A percentile compares a stretch with the other conserved stretches of the same genome.
Conservation (phyloP, 495 filamentous ascomycete species). For the Penicillium samsonianum region DNA sequence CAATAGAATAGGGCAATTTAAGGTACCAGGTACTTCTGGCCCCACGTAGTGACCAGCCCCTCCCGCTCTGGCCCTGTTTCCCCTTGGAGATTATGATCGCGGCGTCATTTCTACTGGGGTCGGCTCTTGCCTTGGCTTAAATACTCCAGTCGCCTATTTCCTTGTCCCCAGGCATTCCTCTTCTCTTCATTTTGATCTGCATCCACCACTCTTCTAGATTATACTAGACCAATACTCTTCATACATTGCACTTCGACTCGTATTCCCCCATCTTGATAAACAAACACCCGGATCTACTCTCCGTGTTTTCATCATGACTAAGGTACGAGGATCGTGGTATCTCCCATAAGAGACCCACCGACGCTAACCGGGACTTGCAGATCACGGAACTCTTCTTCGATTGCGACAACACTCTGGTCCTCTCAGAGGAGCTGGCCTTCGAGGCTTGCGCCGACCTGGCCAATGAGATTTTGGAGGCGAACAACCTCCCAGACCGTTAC, state of each 20-base stretch:
- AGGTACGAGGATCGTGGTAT: slow-evolving; percentile 33
- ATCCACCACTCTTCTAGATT: slow-evolving; percentile 9
- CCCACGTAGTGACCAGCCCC: slow-evolving; percentile 20
- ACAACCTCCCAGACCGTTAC: slow-evolving; percentile 69
- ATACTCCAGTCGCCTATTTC: slow-evolving; percentile 7
- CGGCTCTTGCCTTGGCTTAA: slow-evolving; percentile 18
- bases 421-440: slow-evolving; percentile 90
- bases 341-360: slow-evolving; percentile 13
- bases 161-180: not conserved
- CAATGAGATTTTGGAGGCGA: slow-evolving; percentile 80
- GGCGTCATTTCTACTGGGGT: slow-evolving; percentile 23
- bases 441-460: slow-evolving; percentile 90
- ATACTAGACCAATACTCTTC: slow-evolving; percentile 4
- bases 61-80: slow-evolving; percentile 22
- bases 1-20: not conserved
- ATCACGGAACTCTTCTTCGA: slow-evolving; percentile 87
- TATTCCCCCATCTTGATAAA: slow-evolving; percentile 3
- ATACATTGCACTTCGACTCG: not conserved
- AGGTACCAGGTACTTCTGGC: slow-evolving; percentile 4
- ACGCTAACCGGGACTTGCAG: slow-evolving; percentile 44
- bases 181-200: slow-evolving; percentile 1
- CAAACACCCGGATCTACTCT: slow-evolving; percentile 13
- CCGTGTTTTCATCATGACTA: slow-evolving; percentile 43
- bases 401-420: slow-evolving; percentile 97
- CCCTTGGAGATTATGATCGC: slow-evolving; percentile 9